Conservation (phyloP, 78 protist genomes). For the Dictyostelium capitatum region DNA sequence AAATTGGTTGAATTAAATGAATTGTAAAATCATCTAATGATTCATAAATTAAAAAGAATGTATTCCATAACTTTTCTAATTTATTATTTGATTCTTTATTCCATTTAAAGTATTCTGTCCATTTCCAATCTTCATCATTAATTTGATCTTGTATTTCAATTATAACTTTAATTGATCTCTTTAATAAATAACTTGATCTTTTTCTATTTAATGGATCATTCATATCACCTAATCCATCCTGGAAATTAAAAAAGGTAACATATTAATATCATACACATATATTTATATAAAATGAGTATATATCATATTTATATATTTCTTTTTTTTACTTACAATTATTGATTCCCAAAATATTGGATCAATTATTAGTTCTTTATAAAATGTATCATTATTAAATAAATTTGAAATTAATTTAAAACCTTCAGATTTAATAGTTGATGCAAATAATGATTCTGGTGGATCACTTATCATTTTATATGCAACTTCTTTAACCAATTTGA, state of each 20-base stretch:
- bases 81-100: background rate
- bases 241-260: background rate
- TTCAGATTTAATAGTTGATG: conserved; percentile 2
- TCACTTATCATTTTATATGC: conserved; percentile 7
- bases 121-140: background rate
- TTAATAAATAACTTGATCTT: conserved; percentile 56
- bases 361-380: background rate
- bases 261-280: background rate
- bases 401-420: conserved; percentile 26
- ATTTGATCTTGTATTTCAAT: conserved; percentile 23
- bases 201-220: conserved; percentile 59
- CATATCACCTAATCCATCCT: conserved; percentile 38
- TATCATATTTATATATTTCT: background rate
- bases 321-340: conserved; percentile 1
- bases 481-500: background rate
- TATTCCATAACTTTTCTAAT: conserved; percentile 55
- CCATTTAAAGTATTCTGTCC: conserved; percentile 61
- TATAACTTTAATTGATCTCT: conserved; percentile 22
- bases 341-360: conserved; percentile 31
- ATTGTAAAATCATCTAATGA: conserved; percentile 65
- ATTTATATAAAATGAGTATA: background rate
- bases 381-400: background rate
- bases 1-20: conserved; percentile 59
- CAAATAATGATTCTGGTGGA: background rate
- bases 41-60: conserved; percentile 67